These are phyloP conservation scores for Penicillium pancosmium DNA, from an alignment of 495 filamentous ascomycete species.

Conservation along the genomic window DNA sequence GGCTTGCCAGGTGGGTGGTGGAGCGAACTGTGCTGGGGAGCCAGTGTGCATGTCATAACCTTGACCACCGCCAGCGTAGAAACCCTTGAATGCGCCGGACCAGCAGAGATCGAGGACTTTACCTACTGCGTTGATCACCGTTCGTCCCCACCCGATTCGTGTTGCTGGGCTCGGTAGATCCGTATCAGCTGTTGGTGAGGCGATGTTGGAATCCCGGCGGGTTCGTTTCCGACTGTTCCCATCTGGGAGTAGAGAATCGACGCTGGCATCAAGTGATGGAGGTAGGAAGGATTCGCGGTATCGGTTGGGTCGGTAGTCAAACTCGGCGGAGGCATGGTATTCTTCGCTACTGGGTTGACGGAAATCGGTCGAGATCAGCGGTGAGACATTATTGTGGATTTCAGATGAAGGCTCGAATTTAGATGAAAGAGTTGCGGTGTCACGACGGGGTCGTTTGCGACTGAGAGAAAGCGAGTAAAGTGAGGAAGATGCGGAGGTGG, in stretches of 20 bases:
- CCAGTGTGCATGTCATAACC: constrained; percentile 58
- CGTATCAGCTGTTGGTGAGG: constrained; percentile 22
- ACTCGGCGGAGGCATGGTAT: constrained; percentile 32
- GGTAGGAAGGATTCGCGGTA: constrained; percentile 45
- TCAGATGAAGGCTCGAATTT: constrained; percentile 30
- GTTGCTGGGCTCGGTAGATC: constrained; percentile 18
- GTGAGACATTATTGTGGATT: constrained; percentile 37
- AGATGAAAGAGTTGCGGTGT: constrained; percentile 32
- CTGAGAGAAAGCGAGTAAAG: constrained; percentile 60
- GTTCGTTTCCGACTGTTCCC: constrained; percentile 44
- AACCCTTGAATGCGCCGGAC: constrained; percentile 72
- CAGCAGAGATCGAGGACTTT: constrained; percentile 85
- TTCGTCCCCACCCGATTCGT: constrained; percentile 46
- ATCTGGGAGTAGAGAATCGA: constrained; percentile 31
- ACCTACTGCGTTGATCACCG: constrained; percentile 63
- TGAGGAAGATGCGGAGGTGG: constrained; percentile 63
- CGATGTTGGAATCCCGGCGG: constrained; percentile 38
- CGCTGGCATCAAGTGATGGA: constrained; percentile 35
- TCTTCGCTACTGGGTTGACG: constrained; percentile 63
- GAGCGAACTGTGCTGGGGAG: constrained; percentile 13
- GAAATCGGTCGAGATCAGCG: constrained; percentile 59
- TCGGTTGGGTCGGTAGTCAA: constrained; percentile 51
- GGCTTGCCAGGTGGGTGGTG: constrained; percentile 34
- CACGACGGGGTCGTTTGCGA: constrained; percentile 47
- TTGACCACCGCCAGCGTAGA: constrained; percentile 79